Conservation (phyloP, 2,329 filamentous ascomycete genomes). For the Alternaria metachromatica region DNA sequence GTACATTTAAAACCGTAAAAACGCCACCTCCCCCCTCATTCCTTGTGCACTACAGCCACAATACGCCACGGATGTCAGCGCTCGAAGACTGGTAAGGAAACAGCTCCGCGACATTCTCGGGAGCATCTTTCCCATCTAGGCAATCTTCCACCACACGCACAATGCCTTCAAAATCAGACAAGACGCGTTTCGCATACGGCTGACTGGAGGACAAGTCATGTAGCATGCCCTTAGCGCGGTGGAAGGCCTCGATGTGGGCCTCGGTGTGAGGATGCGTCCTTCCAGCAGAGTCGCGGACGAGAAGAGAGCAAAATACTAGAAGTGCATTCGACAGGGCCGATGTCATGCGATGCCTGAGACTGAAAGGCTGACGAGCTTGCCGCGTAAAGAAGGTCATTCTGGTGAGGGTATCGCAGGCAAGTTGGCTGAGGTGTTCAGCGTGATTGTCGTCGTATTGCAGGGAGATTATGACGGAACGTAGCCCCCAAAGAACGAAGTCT, state of each 20-base stretch:
- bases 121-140: slow-evolving; percentile 6
- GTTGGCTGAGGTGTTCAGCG: slow-evolving; percentile 17
- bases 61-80: slow-evolving; percentile 3
- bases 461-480: slow-evolving; percentile 30
- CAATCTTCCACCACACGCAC: slow-evolving; percentile 13
- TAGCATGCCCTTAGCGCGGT: slow-evolving; percentile 19
- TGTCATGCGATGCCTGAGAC: slow-evolving; percentile 25
- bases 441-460: slow-evolving; percentile 27
- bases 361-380: slow-evolving; percentile 10
- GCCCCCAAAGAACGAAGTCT: slow-evolving; percentile 33
- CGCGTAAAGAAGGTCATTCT: slow-evolving; percentile 11
- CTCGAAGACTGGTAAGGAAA: slow-evolving; percentile 35
- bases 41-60: not conserved
- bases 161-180: slow-evolving; percentile 27
- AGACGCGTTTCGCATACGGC: slow-evolving; percentile 28
- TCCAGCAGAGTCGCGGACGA: slow-evolving; percentile 18
- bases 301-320: slow-evolving; percentile 26
- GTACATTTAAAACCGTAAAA: not conserved
- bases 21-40: not conserved
- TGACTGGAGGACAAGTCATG: slow-evolving; percentile 18
- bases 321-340: slow-evolving; percentile 27
- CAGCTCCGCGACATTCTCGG: slow-evolving; percentile 21
- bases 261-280: slow-evolving; percentile 7
- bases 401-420: slow-evolving; percentile 25
- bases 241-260: slow-evolving; percentile 20